phyloP scores from a whole-genome alignment of 257 asterid species.

The Penstemon barbatus region DNA sequence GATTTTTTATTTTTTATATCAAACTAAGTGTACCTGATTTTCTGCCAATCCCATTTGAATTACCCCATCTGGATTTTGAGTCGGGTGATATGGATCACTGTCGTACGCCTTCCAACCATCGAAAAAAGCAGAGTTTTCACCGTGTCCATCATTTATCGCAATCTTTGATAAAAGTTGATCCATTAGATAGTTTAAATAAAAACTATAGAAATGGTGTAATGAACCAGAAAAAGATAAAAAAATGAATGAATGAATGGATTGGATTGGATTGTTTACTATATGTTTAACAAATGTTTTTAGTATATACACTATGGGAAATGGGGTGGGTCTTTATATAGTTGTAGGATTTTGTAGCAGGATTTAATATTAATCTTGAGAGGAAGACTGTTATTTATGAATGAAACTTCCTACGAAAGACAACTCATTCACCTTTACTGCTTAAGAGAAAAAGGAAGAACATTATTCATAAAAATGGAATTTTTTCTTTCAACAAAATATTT shows the following conservation, averaged over 20 bases:
- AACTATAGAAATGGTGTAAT: slow-evolving; percentile 21
- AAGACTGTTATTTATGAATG: neutral
- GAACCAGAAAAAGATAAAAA: slow-evolving; percentile 11
- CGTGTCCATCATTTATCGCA: slow-evolving; percentile 59
- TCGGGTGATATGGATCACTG: slow-evolving; percentile 51
- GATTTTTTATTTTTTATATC: no score
- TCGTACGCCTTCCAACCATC: slow-evolving; percentile 70
- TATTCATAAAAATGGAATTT: slow-evolving; percentile 12
- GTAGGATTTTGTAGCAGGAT: neutral
- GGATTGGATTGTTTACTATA: neutral
- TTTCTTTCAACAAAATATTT: slow-evolving; percentile 4
- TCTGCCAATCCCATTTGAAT: slow-evolving; percentile 73
- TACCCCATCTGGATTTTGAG: slow-evolving; percentile 47
- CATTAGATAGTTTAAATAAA: neutral
- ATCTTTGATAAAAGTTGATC: slow-evolving; percentile 42
- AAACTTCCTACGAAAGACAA: slow-evolving; percentile 41
- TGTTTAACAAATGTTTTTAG: slow-evolving; percentile 27
- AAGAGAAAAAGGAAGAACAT: neutral
- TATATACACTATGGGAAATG: neutral
- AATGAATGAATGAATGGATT: neutral
- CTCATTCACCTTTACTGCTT: neutral
- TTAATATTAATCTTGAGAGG: neutral
- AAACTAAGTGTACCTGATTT: slow-evolving; percentile 38
- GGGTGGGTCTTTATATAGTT: slow-evolving; percentile 29
- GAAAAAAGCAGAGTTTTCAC: slow-evolving; percentile 63